Base-by-base conservation (phyloP, 768 basidiomycete species). In the Podaxis sp. region DNA sequence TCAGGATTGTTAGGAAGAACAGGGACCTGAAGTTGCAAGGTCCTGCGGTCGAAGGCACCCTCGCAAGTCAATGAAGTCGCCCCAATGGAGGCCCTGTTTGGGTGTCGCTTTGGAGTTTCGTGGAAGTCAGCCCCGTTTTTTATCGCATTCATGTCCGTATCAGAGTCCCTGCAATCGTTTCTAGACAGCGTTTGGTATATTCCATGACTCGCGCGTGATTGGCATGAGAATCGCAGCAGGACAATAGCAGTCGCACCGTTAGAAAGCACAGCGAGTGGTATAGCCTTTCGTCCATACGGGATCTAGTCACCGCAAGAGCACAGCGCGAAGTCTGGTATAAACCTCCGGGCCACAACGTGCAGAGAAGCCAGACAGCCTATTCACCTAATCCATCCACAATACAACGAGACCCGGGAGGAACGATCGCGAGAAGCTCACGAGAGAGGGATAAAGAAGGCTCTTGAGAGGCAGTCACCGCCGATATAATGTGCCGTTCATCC, bases 1-100 rank as follows among this genome's bases (percentile, higher is more conserved):
- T 74, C 56, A 67, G 67, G 49, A 65, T 75, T 51, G 73, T 73
- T 41, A 71, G 71, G 24, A 70, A 68, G 19, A 62, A 66, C n/a
- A 51, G 43, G 43, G 43, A n/a, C 13, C n/a, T 17, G 43, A 19
- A 19, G 5, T n/a, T 17, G 43, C 7, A 3, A 46, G 19, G 13
- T 22, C 29, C 33, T 9, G 33, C 8, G 1, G 15, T n/a, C 6
- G 17, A 46, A 46, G 5, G 15, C 3, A 19, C 43, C 7, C 9
- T 7, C n/a, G 7, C 15, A n/a, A 8, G n/a, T 7, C 43, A 19
- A 46, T n/a, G 7, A 15, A 8, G 1, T 17, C 7, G 8, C 7
- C n/a, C 43, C 15, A 46, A 15, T n/a, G 43, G 33, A 33, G 8
- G 29, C 2, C 8, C 2, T 9, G 43, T 46, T 46, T 46, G 2